Evolutionary conservation across 306 rosid species (phyloP), one percentile per base, ranked within the genome.

Genomic region (Lathyrus sativus): DNA sequence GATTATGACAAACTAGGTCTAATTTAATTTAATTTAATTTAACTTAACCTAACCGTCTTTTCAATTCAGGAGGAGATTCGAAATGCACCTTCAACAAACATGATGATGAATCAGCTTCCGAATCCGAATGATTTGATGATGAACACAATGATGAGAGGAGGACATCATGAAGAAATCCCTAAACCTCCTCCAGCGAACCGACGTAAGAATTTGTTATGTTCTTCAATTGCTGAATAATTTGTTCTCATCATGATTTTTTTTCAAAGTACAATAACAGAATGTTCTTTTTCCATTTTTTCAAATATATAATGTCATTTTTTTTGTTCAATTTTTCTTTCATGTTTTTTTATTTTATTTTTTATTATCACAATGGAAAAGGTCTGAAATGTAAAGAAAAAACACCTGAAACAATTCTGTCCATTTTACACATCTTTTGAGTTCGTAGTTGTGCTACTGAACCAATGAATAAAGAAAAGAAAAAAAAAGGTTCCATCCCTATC

Each of bases 41-140:
- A n/a, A n/a, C n/a, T n/a, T n/a, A n/a, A n/a, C n/a, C n/a, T n/a
- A 33, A 35, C 8, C 8, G 6, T 35, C 9, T 35, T 35, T 35
- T 35, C 2, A 7, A 31, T 22, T 63, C 81, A 93, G 98, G 96
- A 90, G 82, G 98, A 90, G 78, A 88, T 93, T 70, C 78, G 96
- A 67, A 85, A 83, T 78, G 72, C 80, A 42, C 89, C 91, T 35
- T 76, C 87, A 35, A 38, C 89, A 71, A 88, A 85, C 53, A 77
- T 82, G 76, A 38, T 82, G 78, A 77, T 77, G 48, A 86, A 78
- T 77, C 96, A 86, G 80, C 49, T 79, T 0, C 91, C 89, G 6
- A 81, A 62, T 74, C 88, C 76, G 50, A 84, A 69, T 76, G 86
- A 88, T 64, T 81, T 79, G 26, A 24, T 73, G 3, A 78, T 84